Percentiles rank a stretch among this genome's conserved stretches.
Evolutionary conservation across 371 early-diverging fungal genomes (phyloP).

Genomic region (Chytridium lagenaria): DNA sequence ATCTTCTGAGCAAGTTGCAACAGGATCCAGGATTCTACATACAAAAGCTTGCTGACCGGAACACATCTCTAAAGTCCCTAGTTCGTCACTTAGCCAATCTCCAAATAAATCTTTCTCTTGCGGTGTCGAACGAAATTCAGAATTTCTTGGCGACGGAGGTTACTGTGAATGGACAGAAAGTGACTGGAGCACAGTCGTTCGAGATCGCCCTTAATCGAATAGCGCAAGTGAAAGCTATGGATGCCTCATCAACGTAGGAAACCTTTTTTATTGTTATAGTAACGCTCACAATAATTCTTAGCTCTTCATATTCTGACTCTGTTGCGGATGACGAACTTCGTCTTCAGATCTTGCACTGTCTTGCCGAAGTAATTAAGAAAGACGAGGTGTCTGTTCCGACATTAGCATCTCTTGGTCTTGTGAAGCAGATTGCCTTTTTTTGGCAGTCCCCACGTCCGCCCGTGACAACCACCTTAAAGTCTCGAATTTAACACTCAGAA

Average conservation of each 20-base stretch:
- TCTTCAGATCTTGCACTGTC: conserved; percentile 24
- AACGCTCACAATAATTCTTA: neutral
- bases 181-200: neutral
- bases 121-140: neutral
- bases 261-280: neutral
- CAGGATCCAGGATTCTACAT: conserved; percentile 11
- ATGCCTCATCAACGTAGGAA: neutral
- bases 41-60: conserved; percentile 6
- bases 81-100: conserved; percentile 9
- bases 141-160: neutral
- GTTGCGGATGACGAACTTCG: conserved; percentile 32
- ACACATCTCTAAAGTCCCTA: neutral
- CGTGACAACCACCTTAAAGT: neutral
- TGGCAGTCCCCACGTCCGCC: neutral
- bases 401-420: conserved; percentile 7
- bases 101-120: conserved; percentile 17
- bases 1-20: neutral
- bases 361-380: conserved; percentile 13
- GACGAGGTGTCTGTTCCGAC: neutral
- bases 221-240: neutral
- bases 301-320: conserved; percentile 19
- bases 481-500: conserved; percentile 17
- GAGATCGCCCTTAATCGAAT: conserved; percentile 18
- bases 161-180: neutral
- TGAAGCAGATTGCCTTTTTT: conserved; percentile 12